Evolutionary conservation across 495 filamentous ascomycete genomes (phyloP).

Genomic region (Tricharina praecox): DNA sequence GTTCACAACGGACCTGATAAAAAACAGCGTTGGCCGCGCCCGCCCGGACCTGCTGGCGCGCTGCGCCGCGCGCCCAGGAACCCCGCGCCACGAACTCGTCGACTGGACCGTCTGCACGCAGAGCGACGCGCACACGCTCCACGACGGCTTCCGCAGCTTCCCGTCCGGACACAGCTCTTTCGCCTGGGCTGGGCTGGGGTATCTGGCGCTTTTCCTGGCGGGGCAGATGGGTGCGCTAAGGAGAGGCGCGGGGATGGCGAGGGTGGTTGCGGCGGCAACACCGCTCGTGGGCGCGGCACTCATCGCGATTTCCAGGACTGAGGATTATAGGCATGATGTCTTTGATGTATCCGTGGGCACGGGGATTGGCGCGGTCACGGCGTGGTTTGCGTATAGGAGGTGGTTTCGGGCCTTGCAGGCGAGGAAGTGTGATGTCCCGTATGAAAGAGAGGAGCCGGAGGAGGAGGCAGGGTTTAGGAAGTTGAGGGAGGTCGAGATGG

Average conservation of each 20-base stretch:
- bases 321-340: constrained; percentile 91
- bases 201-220: constrained; percentile 50
- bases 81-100: constrained; percentile 50
- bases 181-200: constrained; percentile 72
- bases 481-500: constrained; percentile 8
- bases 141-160: constrained; percentile 89
- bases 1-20: constrained; percentile 78
- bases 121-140: constrained; percentile 53
- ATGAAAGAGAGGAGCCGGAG: constrained; percentile 12
- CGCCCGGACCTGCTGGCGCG: constrained; percentile 77
- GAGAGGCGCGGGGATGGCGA: constrained; percentile 32
- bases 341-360: constrained; percentile 73
- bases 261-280: constrained; percentile 44
- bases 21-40: constrained; percentile 79
- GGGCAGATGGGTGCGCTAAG: constrained; percentile 14
- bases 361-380: constrained; percentile 52
- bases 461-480: constrained; percentile 3
- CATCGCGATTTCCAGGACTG: constrained; percentile 77
- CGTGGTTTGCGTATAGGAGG: constrained; percentile 62
- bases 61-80: constrained; percentile 56
- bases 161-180: constrained; percentile 80
- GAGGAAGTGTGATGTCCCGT: constrained; percentile 37
- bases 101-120: constrained; percentile 66
- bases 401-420: constrained; percentile 32
- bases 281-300: constrained; percentile 67